Base-by-base conservation (phyloP, 495 filamentous ascomycete species). In the Aspergillus heteromorphus region DNA sequence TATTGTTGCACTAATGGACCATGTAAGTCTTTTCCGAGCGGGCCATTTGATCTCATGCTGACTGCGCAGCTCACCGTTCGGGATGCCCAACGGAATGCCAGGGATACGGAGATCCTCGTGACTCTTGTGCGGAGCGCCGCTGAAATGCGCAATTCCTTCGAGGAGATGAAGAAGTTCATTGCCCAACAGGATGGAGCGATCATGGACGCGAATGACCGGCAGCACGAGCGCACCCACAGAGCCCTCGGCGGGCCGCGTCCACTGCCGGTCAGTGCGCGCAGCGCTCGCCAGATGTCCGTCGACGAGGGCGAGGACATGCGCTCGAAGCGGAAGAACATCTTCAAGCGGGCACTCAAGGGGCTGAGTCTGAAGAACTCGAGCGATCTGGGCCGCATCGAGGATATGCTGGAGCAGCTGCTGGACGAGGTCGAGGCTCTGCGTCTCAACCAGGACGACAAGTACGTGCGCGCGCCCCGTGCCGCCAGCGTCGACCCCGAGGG, bases 1-100 rank as follows among this genome's bases (percentile, higher is more conserved):
- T 66, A 95, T 99, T 61, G 86, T 97, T 58, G 91, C 93, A 38
- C 75, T 99, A 21, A 97, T 99, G 93, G 92, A 99, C 65, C 93
- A 95, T 68, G 85, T 88, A 77, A 81, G 84, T 74, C 36, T 40
- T 17, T 19, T 29, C 27, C 23, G 4, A 5, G 4, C 7, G 48
- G 6, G 10, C 20, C 17, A 0, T 36, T 51, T 8, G 42, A 41
- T 18, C 42, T 27, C 17, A 16, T 18, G 7, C 42, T 54, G 9
- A 8, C 41, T 57, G 55, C 61, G 29, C 50, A 92, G 80, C 86
- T 98, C 56, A 97, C 93, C 65, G 95, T 97, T 57, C 86, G 93
- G 11, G 93, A 99, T 76, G 92, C 91, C 40, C 92, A 97, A 73
- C 89, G 93, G 30, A 97, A 95, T 71, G 93, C 93, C 43, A 81